phyloP scores from a whole-genome alignment of 108 stramenopile species.

The Skeletonema grethae region DNA sequence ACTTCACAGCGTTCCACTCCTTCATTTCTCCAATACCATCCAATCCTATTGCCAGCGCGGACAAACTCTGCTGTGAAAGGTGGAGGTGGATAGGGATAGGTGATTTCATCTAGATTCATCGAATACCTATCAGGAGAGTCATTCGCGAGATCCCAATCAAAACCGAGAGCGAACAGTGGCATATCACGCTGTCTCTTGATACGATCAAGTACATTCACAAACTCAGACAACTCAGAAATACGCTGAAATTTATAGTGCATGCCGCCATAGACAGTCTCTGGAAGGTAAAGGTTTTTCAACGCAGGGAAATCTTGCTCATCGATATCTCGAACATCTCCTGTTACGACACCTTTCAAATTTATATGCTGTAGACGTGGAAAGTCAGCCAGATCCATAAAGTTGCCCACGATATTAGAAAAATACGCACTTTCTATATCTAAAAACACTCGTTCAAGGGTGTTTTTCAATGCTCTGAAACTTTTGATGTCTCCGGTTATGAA shows the following conservation, averaged over 20 bases:
- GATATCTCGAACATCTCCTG: not conserved
- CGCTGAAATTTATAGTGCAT: not conserved
- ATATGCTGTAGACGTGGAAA: not conserved
- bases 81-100: not conserved
- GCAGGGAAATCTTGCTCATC: not conserved
- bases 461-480: slow-evolving; percentile 13
- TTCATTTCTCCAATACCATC: not conserved
- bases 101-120: not conserved
- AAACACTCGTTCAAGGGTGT: not conserved
- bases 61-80: not conserved
- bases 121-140: not conserved
- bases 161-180: not conserved
- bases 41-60: not conserved
- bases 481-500: not conserved
- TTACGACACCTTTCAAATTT: not conserved
- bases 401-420: not conserved
- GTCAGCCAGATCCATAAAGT: not conserved
- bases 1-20: not conserved
- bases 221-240: not conserved
- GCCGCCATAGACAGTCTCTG: not conserved
- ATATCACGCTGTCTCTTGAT: not conserved
- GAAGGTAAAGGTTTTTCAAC: not conserved
- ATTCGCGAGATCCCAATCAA: not conserved
- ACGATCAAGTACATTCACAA: not conserved
- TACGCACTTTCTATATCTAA: not conserved